Base-by-base conservation (phyloP, 495 filamentous ascomycete genomes). In the Hyaloscypha bicolor region DNA sequence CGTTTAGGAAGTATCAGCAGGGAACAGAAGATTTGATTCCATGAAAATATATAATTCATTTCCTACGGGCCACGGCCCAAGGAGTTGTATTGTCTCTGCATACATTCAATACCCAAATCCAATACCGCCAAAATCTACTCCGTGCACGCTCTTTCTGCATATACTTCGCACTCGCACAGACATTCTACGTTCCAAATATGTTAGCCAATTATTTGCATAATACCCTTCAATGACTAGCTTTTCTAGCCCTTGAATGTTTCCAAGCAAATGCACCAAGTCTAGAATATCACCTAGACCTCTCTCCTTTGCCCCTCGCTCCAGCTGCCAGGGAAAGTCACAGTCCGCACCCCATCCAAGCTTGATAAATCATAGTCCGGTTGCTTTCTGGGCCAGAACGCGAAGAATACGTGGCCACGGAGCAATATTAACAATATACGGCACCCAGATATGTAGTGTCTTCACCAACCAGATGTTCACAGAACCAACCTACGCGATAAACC, bases 211-310 rank as follows among this genome's bases (percentile, higher is more conserved):
- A 48, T 61, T 66, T 22, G 55, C 67, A 55, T 66, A 65, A 62
- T 48, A 65, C 67, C 63, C 67, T 59, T 9, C 8, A 62, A 69
- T 66, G 9, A 66, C 58, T 66, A 69, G 48, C 32, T 69, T 66
- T 42, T 65, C 59, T 37, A 69, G 56, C 32, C 55, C 57, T 69
- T 59, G 57, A 56, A 66, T 66, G 30, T 60, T 62, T 57, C 63
- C 67, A 25, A 66, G 32, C 4, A 39, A 62, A 55, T 42, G 67
- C 31, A 61, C 48, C 63, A 68, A 68, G 29, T 63, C 66, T 30
- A 63, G 66, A 22, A 57, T 57, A 63, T 56, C 59, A 33, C 66
- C 60, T 31, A 63, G 56, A 25, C 66, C 60, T 52, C 60, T 68
- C 60, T 51, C 31, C 60, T 25, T 45, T 5, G 58, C 64, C 56